phyloP scores from a whole-genome alignment of 306 rosid genomes.

The Datisca glomerata region DNA sequence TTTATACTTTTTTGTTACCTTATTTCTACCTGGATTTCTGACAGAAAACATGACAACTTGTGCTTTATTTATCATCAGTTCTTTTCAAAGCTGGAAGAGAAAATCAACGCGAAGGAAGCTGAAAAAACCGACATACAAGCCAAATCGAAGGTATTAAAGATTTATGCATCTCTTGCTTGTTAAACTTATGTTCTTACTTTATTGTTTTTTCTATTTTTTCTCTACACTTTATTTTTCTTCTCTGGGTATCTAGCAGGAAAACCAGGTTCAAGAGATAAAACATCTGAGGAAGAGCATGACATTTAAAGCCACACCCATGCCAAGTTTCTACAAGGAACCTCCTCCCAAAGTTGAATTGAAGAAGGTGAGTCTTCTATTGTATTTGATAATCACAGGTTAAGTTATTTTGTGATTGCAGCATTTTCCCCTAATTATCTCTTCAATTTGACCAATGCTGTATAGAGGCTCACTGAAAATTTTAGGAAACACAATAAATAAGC shows the following conservation, averaged over 20 bases:
- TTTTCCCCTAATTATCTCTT: not conserved
- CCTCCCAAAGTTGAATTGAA: slow-evolving; percentile 77
- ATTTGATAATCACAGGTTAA: not conserved
- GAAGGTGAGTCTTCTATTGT: slow-evolving; percentile 42
- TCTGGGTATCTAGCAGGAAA: slow-evolving; percentile 39
- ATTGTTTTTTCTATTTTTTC: not conserved
- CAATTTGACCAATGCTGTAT: not conserved
- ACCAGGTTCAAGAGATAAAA: slow-evolving; percentile 82
- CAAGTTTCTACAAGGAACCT: slow-evolving; percentile 89
- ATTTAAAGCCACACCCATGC: slow-evolving; percentile 93
- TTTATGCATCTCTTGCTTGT: not conserved
- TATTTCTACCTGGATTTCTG: slow-evolving; percentile 3
- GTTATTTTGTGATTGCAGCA: no score
- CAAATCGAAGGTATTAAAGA: slow-evolving; percentile 58
- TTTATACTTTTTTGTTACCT: slow-evolving; percentile 1
- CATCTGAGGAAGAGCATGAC: slow-evolving; percentile 64
- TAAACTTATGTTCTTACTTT: not conserved
- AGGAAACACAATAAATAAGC: no score
- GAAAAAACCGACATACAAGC: slow-evolving; percentile 61
- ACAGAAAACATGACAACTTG: slow-evolving; percentile 2
- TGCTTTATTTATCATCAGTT: slow-evolving; percentile 41
- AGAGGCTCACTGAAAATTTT: not conserved
- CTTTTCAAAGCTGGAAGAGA: slow-evolving; percentile 88
- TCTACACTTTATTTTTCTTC: not conserved
- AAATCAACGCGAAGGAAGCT: slow-evolving; percentile 83